A percentile compares a stretch with the other conserved stretches of the same genome.
Evolutionary conservation across 352 stramenopile species (phyloP).

Genomic region (Pythium brachiatum): DNA sequence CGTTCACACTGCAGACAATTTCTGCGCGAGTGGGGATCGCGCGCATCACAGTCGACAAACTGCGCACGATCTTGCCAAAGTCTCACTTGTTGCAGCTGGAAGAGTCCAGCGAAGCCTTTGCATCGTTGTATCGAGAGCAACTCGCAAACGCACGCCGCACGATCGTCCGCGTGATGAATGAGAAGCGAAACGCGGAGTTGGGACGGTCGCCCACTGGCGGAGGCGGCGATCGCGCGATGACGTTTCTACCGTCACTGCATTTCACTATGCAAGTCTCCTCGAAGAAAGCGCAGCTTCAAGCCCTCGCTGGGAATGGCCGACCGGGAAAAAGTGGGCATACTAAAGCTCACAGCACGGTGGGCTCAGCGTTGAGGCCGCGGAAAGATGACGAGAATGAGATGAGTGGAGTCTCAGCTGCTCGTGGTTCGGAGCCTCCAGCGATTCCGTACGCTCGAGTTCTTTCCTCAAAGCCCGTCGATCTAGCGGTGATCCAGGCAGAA

Average conservation of each 20-base stretch:
- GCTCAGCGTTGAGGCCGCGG: background rate
- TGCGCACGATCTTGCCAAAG: conserved; percentile 45
- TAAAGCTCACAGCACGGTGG: background rate
- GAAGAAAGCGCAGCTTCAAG: conserved; percentile 11
- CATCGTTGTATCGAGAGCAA: conserved; percentile 29
- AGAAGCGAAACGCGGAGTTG: conserved; percentile 35
- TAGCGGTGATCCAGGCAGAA: conserved; percentile 21
- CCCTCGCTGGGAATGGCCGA: background rate
- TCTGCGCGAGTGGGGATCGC: conserved; percentile 45
- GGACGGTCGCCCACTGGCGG: conserved; percentile 3
- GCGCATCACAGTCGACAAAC: conserved; percentile 44
- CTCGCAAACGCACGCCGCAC: conserved; percentile 34
- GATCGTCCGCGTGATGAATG: conserved; percentile 46
- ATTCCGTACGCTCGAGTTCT: conserved; percentile 35
- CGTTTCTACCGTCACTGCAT: conserved; percentile 31
- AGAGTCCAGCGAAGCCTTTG: conserved; percentile 20
- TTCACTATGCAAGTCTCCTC: conserved; percentile 16
- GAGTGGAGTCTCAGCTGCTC: background rate
- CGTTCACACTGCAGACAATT: conserved; percentile 46
- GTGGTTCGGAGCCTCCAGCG: background rate
- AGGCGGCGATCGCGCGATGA: background rate
- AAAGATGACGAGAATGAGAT: background rate
- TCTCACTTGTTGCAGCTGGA: conserved; percentile 21
- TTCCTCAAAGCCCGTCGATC: conserved; percentile 27
- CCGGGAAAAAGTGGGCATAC: background rate